Evolutionary conservation across 1,139 yeast genomes (phyloP), one percentile per base, ranked within the genome.

Genomic region (Sugiyamaella grinbergsii): DNA sequence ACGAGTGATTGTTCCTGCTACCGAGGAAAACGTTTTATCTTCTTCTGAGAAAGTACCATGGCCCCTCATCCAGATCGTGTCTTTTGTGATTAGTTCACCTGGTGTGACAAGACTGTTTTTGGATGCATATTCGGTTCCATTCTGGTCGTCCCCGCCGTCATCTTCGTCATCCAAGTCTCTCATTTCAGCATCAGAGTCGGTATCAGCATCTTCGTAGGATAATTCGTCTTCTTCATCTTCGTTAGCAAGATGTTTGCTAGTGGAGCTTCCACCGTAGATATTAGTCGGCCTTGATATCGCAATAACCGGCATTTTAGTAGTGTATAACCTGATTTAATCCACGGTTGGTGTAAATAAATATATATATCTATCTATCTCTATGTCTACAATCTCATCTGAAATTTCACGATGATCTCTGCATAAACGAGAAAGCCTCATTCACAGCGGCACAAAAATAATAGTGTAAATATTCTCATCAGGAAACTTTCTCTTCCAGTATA

Each of bases 51-150:
- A 93, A 0, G 98, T 94, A 2, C 98, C 98, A 67, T 94, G 99
- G 29, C 98, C 99, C 67, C 95, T 81, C 98, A 94, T 94, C 97
- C 98, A 93, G 4, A 85, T 79, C 5, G 96, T 90, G 64, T 94
- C 98, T 61, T 87, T 95, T 0, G 98, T 93, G 15, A 94, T 88
- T 51, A 91, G 72, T 66, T 94, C 98, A n/a, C 99, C 99, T 0
- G 99, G 99, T 0, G 97, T 89, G 15, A 93, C 96, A 10, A 84
- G 59, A 16, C 28, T 26, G 13, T 22, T 37, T 36, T 24, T 34
- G 8, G 44, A 8, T 13, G 26, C 24, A 24, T 19, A 34, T 11
- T 38, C 46, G 1, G 11, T 10, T 7, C 24, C 19, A 31, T 31
- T 31, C 11, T 37, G 53, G 15, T 36, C 8, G 10, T 7, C 36